Conservation (phyloP, 805 yeast species). For the Kodamaea leandrae region DNA sequence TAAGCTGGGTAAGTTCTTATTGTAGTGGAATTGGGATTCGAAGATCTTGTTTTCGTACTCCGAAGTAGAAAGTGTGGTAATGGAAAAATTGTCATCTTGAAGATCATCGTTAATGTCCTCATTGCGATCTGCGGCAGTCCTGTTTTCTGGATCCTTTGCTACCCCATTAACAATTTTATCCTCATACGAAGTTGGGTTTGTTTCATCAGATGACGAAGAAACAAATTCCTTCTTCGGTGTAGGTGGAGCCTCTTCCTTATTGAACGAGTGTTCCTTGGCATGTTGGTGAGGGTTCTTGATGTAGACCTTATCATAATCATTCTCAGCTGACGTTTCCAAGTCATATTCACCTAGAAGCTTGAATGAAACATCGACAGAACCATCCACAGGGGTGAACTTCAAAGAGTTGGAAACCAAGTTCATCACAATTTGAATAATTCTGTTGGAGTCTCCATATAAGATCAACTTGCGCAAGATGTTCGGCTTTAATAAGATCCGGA, state of each 20-base stretch:
- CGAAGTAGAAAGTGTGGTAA: constrained; percentile 35
- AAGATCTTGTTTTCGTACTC: constrained; percentile 40
- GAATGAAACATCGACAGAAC: constrained; percentile 66
- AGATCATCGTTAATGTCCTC: neutral
- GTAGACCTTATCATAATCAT: constrained; percentile 45
- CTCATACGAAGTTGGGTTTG: neutral
- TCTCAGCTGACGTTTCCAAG: constrained; percentile 35
- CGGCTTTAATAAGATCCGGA: constrained; percentile 64
- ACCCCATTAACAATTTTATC: neutral
- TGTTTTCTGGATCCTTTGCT: neutral
- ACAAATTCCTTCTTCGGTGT: neutral
- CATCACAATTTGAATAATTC: constrained; percentile 90
- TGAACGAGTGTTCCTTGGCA: no score
- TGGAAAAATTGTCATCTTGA: constrained; percentile 23
- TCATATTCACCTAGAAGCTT: constrained; percentile 73
- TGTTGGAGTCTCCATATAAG: constrained; percentile 81
- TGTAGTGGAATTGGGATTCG: constrained; percentile 32
- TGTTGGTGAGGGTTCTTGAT: constrained; percentile 5
- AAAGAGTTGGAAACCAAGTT: constrained; percentile 86
- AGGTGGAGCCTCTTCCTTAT: neutral
- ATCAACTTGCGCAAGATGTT: constrained; percentile 58
- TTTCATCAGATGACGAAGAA: neutral
- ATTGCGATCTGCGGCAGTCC: no score
- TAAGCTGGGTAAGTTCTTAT: constrained; percentile 24
- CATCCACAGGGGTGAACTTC: constrained; percentile 90